Conservation (phyloP, 2,329 filamentous ascomycete genomes). For the Uncinocarpus reesii region DNA sequence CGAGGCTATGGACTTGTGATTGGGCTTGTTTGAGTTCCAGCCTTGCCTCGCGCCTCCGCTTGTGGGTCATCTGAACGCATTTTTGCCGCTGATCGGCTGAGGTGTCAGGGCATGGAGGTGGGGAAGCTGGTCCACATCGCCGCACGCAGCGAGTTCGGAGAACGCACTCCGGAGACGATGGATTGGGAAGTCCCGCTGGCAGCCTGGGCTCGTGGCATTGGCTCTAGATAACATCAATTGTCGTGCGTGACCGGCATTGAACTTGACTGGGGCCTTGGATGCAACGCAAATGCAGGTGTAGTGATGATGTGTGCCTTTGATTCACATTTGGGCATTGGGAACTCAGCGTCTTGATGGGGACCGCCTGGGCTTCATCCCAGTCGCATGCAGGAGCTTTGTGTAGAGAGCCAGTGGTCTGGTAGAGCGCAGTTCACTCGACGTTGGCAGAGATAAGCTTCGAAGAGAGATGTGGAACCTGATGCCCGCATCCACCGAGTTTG, state of each 20-base stretch:
- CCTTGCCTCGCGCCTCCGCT: not conserved
- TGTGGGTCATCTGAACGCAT: conserved; percentile 1
- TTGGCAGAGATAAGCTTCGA: conserved; percentile 2
- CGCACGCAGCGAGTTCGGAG: not conserved
- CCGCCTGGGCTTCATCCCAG: not conserved
- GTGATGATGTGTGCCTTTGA: not conserved
- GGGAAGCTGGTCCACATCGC: conserved; percentile 2
- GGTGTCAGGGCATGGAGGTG: not conserved
- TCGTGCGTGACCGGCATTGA: conserved; percentile 4
- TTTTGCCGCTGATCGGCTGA: conserved; percentile 6
- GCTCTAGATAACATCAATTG: conserved; percentile 1
- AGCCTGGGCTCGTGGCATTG: not conserved
- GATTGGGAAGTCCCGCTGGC: not conserved
- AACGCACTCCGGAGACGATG: conserved; percentile 1
- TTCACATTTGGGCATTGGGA: not conserved
- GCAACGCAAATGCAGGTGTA: conserved; percentile 1
- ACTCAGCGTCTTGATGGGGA: too few relatives aligned
- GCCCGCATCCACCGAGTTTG: not conserved
- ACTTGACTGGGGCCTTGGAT: not conserved
- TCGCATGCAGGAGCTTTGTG: not conserved
- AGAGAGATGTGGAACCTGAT: not conserved
- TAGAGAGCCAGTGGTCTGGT: not conserved
- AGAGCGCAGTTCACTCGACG: not conserved
- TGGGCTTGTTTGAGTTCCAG: conserved; percentile 1
- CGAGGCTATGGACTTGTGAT: not conserved